Conservation (phyloP, 106 monocot genomes). For the Ottelia alismoides region DNA sequence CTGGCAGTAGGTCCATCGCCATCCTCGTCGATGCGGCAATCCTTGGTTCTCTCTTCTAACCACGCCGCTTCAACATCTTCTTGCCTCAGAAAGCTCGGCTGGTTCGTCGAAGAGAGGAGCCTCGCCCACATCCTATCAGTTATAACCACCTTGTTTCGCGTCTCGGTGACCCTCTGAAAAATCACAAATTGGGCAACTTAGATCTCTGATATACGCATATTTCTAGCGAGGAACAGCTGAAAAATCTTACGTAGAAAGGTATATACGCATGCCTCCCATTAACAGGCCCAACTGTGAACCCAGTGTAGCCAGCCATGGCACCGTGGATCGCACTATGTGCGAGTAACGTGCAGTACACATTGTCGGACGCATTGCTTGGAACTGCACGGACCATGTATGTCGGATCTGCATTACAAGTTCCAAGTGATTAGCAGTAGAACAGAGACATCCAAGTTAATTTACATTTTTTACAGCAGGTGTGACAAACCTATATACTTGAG, state of each 20-base stretch:
- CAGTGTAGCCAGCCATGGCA: conserved; percentile 17
- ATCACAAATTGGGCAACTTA: neutral
- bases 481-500: conserved; percentile 15
- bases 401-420: conserved; percentile 5
- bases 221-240: neutral
- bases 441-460: neutral
- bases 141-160: conserved; percentile 4
- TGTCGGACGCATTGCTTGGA: conserved; percentile 15
- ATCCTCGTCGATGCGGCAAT: too few relatives aligned
- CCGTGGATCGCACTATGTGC: conserved; percentile 16
- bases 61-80: conserved; percentile 1
- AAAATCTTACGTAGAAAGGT: conserved; percentile 8
- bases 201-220: too few relatives aligned
- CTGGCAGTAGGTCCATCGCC: too few relatives aligned
- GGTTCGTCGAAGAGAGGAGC: conserved; percentile 17
- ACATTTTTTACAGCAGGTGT: neutral
- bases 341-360: conserved; percentile 9
- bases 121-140: conserved; percentile 25
- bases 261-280: conserved; percentile 14
- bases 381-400: conserved; percentile 15
- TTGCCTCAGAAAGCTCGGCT: conserved; percentile 15
- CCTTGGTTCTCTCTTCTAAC: too few relatives aligned
- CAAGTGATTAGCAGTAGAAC: neutral
- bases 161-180: conserved; percentile 6
- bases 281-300: conserved; percentile 12